A percentile compares a stretch with the other conserved stretches of the same genome.
Evolutionary conservation across 2,329 filamentous ascomycete genomes (phyloP).

Genomic region (Penicillium sp.): DNA sequence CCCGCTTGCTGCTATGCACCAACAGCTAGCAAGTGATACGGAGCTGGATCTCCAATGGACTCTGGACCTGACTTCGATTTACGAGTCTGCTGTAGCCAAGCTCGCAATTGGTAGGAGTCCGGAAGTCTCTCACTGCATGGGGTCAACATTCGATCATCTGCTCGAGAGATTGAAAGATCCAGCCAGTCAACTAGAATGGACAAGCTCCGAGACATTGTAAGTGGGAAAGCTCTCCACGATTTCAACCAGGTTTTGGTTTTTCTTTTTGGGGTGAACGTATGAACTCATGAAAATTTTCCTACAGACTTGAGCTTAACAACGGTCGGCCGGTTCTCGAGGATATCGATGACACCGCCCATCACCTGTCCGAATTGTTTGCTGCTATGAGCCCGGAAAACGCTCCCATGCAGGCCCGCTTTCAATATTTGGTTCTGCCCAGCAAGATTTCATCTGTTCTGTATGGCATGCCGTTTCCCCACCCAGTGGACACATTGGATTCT

Average conservation of each 20-base stretch:
- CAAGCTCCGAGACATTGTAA: slow-evolving; percentile 27
- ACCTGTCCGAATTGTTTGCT: slow-evolving; percentile 24
- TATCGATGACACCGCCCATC: slow-evolving; percentile 32
- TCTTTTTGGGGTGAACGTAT: no score
- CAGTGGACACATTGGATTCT: slow-evolving; percentile 2
- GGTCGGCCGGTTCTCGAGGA: slow-evolving; percentile 26
- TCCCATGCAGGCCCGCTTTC: slow-evolving; percentile 5
- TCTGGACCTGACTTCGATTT: slow-evolving; percentile 25
- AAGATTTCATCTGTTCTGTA: slow-evolving; percentile 11
- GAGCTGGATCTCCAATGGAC: slow-evolving; percentile 23
- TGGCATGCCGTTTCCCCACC: slow-evolving; percentile 4
- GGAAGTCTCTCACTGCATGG: not conserved
- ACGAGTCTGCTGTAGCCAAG: slow-evolving; percentile 21
- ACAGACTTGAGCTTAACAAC: slow-evolving; percentile 30
- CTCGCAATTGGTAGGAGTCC: slow-evolving; percentile 1
- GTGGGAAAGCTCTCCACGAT: slow-evolving; percentile 1
- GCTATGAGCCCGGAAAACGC: slow-evolving; percentile 5
- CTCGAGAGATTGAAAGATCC: slow-evolving; percentile 14
- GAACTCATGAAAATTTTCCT: no score
- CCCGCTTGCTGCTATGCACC: slow-evolving; percentile 5
- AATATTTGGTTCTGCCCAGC: slow-evolving; percentile 19
- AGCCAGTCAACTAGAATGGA: slow-evolving; percentile 1
- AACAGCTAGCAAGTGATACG: slow-evolving; percentile 7
- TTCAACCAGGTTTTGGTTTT: no score
- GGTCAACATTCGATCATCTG: slow-evolving; percentile 17